Evolutionary conservation across 805 yeast species (phyloP).

Genomic region (Ogataea sp.): DNA sequence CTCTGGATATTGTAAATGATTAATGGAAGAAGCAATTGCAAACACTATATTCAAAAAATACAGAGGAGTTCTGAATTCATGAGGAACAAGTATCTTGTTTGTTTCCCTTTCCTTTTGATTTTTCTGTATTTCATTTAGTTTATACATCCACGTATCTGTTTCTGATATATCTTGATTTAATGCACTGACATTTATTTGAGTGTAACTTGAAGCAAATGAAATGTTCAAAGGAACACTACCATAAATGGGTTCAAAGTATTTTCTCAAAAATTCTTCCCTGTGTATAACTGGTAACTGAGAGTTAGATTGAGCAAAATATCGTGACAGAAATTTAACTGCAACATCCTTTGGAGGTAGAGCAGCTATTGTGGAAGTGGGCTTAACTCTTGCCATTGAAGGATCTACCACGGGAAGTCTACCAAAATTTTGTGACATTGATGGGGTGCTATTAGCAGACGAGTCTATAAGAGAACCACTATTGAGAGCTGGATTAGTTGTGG

Average conservation of each 20-base stretch:
- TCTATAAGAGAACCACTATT: neutral
- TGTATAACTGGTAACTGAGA: constrained; percentile 80
- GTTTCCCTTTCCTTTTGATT: constrained; percentile 11
- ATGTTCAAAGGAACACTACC: constrained; percentile 51
- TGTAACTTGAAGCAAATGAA: constrained; percentile 51
- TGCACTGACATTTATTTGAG: constrained; percentile 32
- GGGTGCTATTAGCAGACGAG: neutral
- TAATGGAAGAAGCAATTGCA: constrained; percentile 73
- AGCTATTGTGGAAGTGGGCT: constrained; percentile 26
- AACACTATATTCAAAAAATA: constrained; percentile 71
- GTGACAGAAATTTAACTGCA: constrained; percentile 57
- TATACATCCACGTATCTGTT: constrained; percentile 39
- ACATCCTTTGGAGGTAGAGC: constrained; percentile 60
- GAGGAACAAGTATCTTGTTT: constrained; percentile 35
- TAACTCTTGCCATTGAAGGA: constrained; percentile 1
- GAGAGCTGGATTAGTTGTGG: constrained; percentile 1
- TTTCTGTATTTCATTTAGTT: constrained; percentile 28
- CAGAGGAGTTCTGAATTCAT: constrained; percentile 40
- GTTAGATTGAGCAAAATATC: constrained; percentile 73
- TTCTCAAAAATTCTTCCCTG: constrained; percentile 62
- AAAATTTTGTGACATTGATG: neutral
- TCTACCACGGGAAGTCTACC: neutral
- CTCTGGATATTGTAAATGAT: constrained; percentile 58
- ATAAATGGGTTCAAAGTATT: constrained; percentile 71
- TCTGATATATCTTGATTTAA: constrained; percentile 20